Evolutionary conservation across 441 rosid genomes (phyloP), one percentile per base, ranked within the genome.

Genomic region (Adansonia rubrostipa): DNA sequence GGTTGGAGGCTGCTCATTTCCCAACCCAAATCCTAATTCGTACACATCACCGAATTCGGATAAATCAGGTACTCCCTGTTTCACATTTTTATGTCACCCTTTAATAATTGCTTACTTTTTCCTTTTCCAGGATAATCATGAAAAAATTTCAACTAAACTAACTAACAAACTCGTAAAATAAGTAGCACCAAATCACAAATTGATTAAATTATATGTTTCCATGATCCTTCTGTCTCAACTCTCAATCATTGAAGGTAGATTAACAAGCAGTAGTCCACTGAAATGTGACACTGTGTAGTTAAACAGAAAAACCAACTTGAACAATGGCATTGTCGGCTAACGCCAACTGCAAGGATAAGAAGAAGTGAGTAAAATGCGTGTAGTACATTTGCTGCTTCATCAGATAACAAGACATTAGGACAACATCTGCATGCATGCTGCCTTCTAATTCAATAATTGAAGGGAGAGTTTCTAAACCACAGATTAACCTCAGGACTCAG

Each of bases 1-100:
- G 0, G 99, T 95, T 11, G 99, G 99, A 70, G 95, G 90, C 9
- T 89, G 78, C 53, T 88, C 91, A 2, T 73, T 8, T 74, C 99
- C 99, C 67, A 87, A 75, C 19, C 96, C 99, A 60, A 88, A 95
- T 11, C 86, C 90, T 2, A 91, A 68, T 53, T 95, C 91, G 76
- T 89, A 86, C 13, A 91, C 92, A 40, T 95, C 95, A 28, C 98
- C 98, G 47, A 82, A 87, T 73, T 74, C 86, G 3, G 98, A 91
- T 51, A 93, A 82, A 70, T 95, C 93, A 28, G 99, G 99, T 8
- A 80, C 81, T 74, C 97, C 99, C 99, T 95, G 85, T 82, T 47
- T 36, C 44, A 79, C 44, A 75, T 60, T n/a, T 11, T 10, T 61
- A 24, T 64, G 19, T 17, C 53, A 68, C 0, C 47, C 1, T 13